Evolutionary conservation across 208 protist genomes (phyloP).

Genomic region (Leishmania mexicana): DNA sequence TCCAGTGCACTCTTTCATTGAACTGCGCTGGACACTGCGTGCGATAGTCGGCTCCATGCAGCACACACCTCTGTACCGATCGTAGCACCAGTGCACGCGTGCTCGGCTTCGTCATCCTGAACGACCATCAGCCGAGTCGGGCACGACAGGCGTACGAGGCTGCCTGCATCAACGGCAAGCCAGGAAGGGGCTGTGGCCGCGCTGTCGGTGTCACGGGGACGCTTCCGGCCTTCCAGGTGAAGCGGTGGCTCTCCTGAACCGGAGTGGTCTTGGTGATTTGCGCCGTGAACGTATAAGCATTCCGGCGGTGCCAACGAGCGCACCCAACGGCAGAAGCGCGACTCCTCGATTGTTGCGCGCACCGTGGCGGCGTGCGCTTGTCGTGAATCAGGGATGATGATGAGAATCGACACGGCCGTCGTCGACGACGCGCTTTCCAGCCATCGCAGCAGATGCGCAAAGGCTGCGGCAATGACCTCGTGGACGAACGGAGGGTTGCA

Average conservation of each 20-base stretch:
- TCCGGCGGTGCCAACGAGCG: constrained; percentile 19
- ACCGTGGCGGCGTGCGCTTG: constrained; percentile 33
- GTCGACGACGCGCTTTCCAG: constrained; percentile 6
- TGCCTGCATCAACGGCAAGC: background rate
- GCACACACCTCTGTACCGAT: constrained; percentile 9
- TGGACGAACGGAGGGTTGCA: constrained; percentile 53
- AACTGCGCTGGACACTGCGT: background rate
- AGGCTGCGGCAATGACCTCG: constrained; percentile 39
- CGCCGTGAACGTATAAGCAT: constrained; percentile 40
- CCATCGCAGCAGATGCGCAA: constrained; percentile 33
- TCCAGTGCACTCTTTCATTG: background rate
- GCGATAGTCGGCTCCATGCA: constrained; percentile 19
- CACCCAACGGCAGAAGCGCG: constrained; percentile 36
- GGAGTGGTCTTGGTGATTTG: constrained; percentile 17
- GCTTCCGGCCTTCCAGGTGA: background rate
- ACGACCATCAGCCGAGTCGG: constrained; percentile 41
- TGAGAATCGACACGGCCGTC: constrained; percentile 30
- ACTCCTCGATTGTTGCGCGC: constrained; percentile 27
- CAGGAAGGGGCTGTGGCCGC: background rate
- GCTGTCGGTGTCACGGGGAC: background rate
- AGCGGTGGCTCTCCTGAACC: background rate
- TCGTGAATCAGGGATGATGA: constrained; percentile 39
- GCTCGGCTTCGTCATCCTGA: constrained; percentile 35
- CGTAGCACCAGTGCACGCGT: constrained; percentile 9
- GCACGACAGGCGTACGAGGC: constrained; percentile 37